These are phyloP conservation scores for Ophiostoma sp. DNA, from an alignment of 2,329 filamentous ascomycete genomes.

Conservation along the genomic window DNA sequence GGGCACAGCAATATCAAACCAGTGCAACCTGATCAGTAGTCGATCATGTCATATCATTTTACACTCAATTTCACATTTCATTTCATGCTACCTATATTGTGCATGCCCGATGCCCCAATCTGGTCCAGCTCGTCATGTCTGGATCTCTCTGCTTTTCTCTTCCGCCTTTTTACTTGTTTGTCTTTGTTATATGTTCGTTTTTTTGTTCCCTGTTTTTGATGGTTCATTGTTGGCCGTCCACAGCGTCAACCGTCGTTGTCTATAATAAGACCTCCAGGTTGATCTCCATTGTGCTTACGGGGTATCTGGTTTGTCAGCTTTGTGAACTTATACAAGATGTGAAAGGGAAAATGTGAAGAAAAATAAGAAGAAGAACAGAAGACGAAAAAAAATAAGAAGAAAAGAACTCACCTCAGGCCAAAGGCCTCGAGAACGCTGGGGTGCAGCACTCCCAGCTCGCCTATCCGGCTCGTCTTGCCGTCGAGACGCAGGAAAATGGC, in stretches of 20 bases:
- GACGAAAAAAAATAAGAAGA: conserved; percentile 9
- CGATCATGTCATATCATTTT: neutral
- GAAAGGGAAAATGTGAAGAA: conserved; percentile 11
- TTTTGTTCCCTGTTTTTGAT: neutral
- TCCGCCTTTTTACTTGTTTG: neutral
- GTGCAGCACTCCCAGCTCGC: conserved; percentile 90
- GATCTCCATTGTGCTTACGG: conserved; percentile 88
- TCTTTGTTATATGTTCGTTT: neutral
- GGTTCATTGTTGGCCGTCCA: neutral
- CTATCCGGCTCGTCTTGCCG: conserved; percentile 71
- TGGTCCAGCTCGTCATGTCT: neutral
- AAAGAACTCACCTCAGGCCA: conserved; percentile 63
- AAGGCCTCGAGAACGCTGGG: conserved; percentile 90
- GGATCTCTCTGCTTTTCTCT: neutral
- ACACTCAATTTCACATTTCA: neutral
- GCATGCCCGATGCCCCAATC: neutral
- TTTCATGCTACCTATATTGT: neutral
- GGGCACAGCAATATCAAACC: conserved; percentile 5
- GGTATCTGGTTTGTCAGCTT: conserved; percentile 54
- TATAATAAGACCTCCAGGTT: conserved; percentile 91
- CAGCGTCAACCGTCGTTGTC: conserved; percentile 18
- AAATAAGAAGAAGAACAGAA: conserved; percentile 4
- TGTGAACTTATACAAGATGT: neutral
- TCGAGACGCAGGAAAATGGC: conserved; percentile 71
- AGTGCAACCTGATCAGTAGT: neutral